Evolutionary conservation across 2,329 filamentous ascomycete genomes (phyloP).

Genomic region (Pseudogymnoascus verrucosus): DNA sequence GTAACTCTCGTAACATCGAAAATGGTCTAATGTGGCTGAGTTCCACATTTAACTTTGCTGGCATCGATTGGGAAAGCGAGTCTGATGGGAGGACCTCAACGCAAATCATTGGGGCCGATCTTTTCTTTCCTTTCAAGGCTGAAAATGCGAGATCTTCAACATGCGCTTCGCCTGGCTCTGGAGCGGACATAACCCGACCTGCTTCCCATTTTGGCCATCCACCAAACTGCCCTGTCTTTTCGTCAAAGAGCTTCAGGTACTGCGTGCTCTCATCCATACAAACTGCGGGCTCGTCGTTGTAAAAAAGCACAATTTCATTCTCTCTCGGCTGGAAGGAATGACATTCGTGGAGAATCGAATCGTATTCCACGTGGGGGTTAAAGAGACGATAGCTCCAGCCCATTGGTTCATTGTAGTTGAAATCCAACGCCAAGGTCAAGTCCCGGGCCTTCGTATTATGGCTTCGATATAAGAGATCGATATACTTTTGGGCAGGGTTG

Average conservation of each 20-base stretch:
- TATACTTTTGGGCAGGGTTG: background rate
- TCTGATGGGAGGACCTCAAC: slow-evolving; percentile 5
- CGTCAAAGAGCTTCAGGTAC: background rate
- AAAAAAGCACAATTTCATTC: slow-evolving; percentile 11
- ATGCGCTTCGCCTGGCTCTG: background rate
- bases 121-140: background rate
- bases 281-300: background rate
- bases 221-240: background rate
- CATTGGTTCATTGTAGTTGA: background rate
- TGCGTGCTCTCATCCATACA: background rate
- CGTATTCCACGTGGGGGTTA: background rate
- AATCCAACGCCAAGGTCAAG: background rate
- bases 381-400: slow-evolving; percentile 3
- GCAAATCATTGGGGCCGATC: background rate
- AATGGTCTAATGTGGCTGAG: slow-evolving; percentile 3
- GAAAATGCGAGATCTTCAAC: background rate
- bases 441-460: background rate
- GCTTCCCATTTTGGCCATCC: slow-evolving; percentile 6
- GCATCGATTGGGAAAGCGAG: background rate
- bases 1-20: slow-evolving; percentile 6
- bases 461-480: slow-evolving; percentile 7
- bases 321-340: slow-evolving; percentile 11
- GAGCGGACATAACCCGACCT: background rate
- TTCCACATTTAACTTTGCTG: background rate
- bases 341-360: background rate